phyloP scores from a whole-genome alignment of 768 basidiomycete genomes.

The Calocybe gangraenosa region DNA sequence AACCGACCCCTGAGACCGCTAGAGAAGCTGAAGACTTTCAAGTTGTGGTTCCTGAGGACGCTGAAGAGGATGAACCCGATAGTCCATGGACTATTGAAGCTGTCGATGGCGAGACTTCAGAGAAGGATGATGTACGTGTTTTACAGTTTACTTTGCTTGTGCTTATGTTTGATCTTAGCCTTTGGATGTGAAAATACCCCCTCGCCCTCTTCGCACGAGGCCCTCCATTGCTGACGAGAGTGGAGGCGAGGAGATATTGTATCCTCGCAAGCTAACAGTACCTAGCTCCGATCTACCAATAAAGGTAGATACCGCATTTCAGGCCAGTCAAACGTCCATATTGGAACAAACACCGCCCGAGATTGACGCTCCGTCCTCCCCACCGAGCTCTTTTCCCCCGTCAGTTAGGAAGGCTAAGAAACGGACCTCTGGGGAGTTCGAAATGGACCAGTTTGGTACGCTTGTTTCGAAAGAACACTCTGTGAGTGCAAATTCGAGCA shows the following conservation, averaged over 20 bases:
- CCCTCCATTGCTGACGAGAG: conserved; percentile 79
- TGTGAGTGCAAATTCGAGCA: conserved; percentile 25
- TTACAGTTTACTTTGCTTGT: conserved; percentile 2
- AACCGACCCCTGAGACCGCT: conserved; percentile 20
- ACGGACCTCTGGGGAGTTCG: conserved; percentile 79
- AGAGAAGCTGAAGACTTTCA: conserved; percentile 37
- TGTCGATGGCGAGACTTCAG: conserved; percentile 73
- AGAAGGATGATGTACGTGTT: conserved; percentile 57
- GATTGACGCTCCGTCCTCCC: conserved; percentile 34
- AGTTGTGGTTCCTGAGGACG: conserved; percentile 28
- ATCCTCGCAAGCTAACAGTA: conserved; percentile 57
- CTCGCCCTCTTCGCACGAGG: conserved; percentile 50
- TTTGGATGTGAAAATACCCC: conserved; percentile 37
- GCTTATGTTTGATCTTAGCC: conserved; percentile 26
- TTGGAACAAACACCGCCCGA: conserved; percentile 28
- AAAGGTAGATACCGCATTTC: conserved; percentile 22
- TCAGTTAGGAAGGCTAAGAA: conserved; percentile 60
- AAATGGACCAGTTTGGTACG: conserved; percentile 65
- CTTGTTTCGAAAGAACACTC: conserved; percentile 54
- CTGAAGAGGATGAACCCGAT: conserved; percentile 58
- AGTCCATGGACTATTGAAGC: conserved; percentile 91
- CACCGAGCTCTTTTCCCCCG: conserved; percentile 62
- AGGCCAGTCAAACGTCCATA: conserved; percentile 21
- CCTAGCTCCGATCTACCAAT: conserved; percentile 25
- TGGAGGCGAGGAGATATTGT: conserved; percentile 87